phyloP scores from a whole-genome alignment of 768 basidiomycete species.

The Daedaleopsis sinensis region DNA sequence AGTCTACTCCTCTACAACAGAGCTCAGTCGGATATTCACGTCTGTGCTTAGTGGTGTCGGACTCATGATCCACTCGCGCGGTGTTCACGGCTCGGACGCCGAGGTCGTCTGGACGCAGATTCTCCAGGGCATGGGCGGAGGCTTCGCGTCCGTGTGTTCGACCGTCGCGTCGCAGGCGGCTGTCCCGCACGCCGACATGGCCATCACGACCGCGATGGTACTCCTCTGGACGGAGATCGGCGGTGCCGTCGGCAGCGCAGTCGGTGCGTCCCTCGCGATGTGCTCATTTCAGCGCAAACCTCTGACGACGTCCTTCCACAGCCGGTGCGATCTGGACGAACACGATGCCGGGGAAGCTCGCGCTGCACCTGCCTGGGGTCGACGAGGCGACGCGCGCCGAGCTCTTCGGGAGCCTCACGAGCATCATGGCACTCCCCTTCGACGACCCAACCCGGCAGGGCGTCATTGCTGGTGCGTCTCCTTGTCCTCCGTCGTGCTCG shows the following conservation, averaged over 20 bases:
- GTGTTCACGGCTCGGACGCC: constrained; percentile 15
- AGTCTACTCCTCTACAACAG: neutral
- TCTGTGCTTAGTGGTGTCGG: constrained; percentile 21
- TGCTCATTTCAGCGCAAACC: neutral
- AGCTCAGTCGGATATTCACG: neutral
- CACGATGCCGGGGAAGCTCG: constrained; percentile 66
- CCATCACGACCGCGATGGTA: constrained; percentile 48
- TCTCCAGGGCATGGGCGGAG: constrained; percentile 53
- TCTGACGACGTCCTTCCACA: neutral
- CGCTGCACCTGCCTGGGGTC: constrained; percentile 53
- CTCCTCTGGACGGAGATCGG: constrained; percentile 50
- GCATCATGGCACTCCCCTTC: constrained; percentile 48
- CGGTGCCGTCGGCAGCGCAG: constrained; percentile 45
- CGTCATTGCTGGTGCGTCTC: constrained; percentile 35
- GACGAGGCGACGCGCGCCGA: constrained; percentile 43
- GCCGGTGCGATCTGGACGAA: constrained; percentile 66
- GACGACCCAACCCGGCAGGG: constrained; percentile 60
- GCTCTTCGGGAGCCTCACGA: constrained; percentile 59
- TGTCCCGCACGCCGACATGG: constrained; percentile 43
- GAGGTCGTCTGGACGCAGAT: constrained; percentile 50
- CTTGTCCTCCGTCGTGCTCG: constrained; percentile 5
- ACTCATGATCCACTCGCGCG: constrained; percentile 29
- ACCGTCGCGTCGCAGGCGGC: constrained; percentile 48
- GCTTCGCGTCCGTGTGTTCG: constrained; percentile 47
- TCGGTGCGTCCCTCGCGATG: constrained; percentile 11